A percentile compares a stretch with the other conserved stretches of the same genome.
Evolutionary conservation across 2,329 filamentous ascomycete species (phyloP).

Genomic region (Pseudocercospora crystallina): DNA sequence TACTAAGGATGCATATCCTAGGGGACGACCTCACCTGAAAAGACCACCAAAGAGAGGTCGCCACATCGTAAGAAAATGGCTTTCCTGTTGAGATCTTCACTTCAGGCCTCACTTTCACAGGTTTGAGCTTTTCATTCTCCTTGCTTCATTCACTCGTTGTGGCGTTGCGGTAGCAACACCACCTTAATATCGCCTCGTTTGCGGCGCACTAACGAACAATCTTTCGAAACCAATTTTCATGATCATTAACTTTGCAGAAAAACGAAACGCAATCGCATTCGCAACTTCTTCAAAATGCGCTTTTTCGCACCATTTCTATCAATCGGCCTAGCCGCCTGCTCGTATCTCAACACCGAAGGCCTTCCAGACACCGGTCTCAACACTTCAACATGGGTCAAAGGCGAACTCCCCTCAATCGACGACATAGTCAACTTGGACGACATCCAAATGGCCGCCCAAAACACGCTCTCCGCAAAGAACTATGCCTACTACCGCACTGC

Average conservation of each 20-base stretch:
- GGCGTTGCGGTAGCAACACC: too few species aligned
- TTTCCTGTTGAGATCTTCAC: background rate
- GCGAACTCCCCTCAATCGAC: constrained; percentile 26
- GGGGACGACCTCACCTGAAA: background rate
- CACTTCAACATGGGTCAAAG: constrained; percentile 28
- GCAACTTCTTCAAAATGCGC: constrained; percentile 6
- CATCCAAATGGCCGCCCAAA: constrained; percentile 43
- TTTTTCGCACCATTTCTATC: background rate
- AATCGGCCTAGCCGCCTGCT: constrained; percentile 13
- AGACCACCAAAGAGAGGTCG: background rate
- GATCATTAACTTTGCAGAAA: background rate
- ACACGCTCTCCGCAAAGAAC: constrained; percentile 46
- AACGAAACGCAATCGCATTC: background rate
- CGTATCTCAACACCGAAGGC: constrained; percentile 29
- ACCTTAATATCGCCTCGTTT: background rate
- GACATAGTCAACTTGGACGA: constrained; percentile 30
- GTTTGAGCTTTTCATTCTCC: too few species aligned
- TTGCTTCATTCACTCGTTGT: too few species aligned
- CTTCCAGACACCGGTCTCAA: constrained; percentile 32
- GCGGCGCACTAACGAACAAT: background rate
- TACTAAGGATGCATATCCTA: background rate
- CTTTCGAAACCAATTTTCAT: background rate
- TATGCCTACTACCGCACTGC: constrained; percentile 33
- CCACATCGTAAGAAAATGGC: background rate
- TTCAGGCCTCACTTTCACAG: background rate